Evolutionary conservation across 352 stramenopile genomes (phyloP), one percentile per base, ranked within the genome.

Genomic region (Aphanomyces astaci): DNA sequence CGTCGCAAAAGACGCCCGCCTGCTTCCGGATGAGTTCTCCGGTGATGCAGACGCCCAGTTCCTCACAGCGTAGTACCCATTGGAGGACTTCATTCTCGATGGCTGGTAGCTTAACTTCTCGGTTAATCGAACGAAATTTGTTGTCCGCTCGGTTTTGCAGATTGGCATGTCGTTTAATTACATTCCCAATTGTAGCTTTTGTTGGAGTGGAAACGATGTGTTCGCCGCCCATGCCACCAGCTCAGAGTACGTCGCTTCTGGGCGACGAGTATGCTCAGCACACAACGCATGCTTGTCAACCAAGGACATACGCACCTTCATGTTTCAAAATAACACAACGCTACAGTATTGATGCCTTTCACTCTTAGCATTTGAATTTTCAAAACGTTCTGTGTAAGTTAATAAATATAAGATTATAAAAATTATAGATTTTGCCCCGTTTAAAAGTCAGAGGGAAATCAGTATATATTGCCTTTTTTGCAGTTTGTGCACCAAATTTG

Each of bases 391-490:
- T 19, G 24, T 27, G 22, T 25, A n/a, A n/a, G n/a, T 5, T 53
- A 7, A 24, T 25, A 24, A 53, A 53, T 53, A 53, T 25, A 27
- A 24, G 19, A 24, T 53, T 53, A 27, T 25, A 53, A 53, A 53
- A 53, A 53, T 53, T 53, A 53, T 53, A 7, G 24, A 10, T 25
- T 53, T n/a, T 53, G 45, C 4, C 9, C 45, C 45, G 45, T 53
- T 53, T 53, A 53, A 24, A 53, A 53, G 9, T 53, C 45, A 25
- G 45, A 25, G 45, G 45, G 45, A 53, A 53, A 53, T 53, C 45
- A 53, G 45, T 53, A 53, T n/a, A n/a, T n/a, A n/a, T n/a, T n/a
- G n/a, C n/a, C n/a, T n/a, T n/a, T n/a, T n/a, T n/a, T n/a, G n/a
- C n/a, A n/a, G n/a, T n/a, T n/a, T n/a, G n/a, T n/a, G n/a, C n/a